These are phyloP conservation scores for Calonectria hongkongensis DNA, from an alignment of 2,329 filamentous ascomycete species.

Conservation along the genomic window DNA sequence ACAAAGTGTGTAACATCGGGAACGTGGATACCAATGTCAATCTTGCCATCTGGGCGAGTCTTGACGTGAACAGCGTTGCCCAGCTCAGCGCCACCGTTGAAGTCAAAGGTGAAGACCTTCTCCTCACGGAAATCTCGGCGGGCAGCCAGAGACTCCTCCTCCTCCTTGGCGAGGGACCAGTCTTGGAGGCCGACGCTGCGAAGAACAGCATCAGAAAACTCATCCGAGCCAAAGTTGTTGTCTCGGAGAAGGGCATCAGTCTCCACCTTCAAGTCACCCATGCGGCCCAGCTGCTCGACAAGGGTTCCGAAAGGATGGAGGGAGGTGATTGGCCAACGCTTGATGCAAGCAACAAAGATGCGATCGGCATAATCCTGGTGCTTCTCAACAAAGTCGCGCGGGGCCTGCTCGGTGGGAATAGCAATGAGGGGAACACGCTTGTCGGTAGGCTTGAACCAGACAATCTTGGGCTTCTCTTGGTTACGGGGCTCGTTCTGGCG, in stretches of 20 bases:
- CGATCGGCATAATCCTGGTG: constrained; percentile 98
- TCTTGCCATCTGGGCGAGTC: constrained; percentile 85
- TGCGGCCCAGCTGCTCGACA: constrained; percentile 96
- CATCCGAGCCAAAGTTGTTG: constrained; percentile 98
- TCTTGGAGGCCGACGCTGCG: constrained; percentile 94
- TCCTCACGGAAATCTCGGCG: constrained; percentile 94
- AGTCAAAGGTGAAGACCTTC: constrained; percentile 93
- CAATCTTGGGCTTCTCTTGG: constrained; percentile 99
- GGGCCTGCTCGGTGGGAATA: constrained; percentile 98
- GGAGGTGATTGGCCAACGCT: constrained; percentile 99
- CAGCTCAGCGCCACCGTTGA: constrained; percentile 89
- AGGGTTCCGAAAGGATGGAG: constrained; percentile 98
- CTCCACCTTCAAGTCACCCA: constrained; percentile 98
- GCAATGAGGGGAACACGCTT: constrained; percentile 98
- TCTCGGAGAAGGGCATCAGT: constrained; percentile 97
- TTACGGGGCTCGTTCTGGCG: constrained; percentile 85
- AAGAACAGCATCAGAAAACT: constrained; percentile 96
- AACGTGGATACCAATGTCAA: constrained; percentile 96
- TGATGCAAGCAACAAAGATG: constrained; percentile 99
- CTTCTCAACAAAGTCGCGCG: constrained; percentile 98
- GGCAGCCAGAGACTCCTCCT: constrained; percentile 81
- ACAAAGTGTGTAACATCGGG: constrained; percentile 97
- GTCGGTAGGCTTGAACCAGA: constrained; percentile 99
- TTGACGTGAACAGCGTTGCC: constrained; percentile 97
- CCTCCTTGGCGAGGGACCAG: constrained; percentile 91